A percentile compares a stretch with the other conserved stretches of the same genome.
These are phyloP conservation scores for Pestalotiopsis sp. DNA, from an alignment of 2,329 filamentous ascomycete genomes.

Conservation along the genomic window DNA sequence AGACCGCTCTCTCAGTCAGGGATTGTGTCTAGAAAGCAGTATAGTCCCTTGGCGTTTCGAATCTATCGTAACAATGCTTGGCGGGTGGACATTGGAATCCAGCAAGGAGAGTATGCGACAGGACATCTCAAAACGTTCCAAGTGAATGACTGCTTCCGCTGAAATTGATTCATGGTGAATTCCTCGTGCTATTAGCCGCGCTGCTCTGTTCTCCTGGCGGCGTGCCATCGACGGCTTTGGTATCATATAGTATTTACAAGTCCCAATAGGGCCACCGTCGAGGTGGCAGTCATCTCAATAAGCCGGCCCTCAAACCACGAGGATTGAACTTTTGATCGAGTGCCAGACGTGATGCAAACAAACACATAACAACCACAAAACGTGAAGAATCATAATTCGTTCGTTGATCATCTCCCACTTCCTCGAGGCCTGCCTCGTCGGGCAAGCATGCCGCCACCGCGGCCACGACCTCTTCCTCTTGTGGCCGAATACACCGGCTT, in stretches of 20 bases:
- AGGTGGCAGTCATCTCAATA: neutral
- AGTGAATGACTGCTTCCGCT: neutral
- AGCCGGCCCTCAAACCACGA: neutral
- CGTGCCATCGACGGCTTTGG: too few relatives aligned
- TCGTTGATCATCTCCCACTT: neutral
- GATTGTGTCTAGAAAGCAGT: too few relatives aligned
- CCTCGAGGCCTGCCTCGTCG: neutral
- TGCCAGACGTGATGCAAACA: neutral
- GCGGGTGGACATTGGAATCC: neutral
- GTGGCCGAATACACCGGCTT: constrained; percentile 3
- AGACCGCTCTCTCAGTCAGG: too few relatives aligned
- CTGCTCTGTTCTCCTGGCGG: too few relatives aligned
- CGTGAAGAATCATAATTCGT: neutral
- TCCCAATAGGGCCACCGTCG: neutral
- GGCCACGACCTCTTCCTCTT: constrained; percentile 22
- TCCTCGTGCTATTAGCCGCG: neutral
- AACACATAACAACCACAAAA: neutral
- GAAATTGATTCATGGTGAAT: neutral
- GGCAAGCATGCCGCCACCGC: neutral
- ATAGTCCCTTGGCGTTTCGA: too few relatives aligned
- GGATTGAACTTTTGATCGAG: too few relatives aligned
- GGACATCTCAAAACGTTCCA: neutral
- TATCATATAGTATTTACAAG: too few relatives aligned
- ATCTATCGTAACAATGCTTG: too few relatives aligned
- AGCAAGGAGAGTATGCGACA: neutral